Base-by-base conservation (phyloP, 768 basidiomycete genomes). In the Boletus tomentosulus region DNA sequence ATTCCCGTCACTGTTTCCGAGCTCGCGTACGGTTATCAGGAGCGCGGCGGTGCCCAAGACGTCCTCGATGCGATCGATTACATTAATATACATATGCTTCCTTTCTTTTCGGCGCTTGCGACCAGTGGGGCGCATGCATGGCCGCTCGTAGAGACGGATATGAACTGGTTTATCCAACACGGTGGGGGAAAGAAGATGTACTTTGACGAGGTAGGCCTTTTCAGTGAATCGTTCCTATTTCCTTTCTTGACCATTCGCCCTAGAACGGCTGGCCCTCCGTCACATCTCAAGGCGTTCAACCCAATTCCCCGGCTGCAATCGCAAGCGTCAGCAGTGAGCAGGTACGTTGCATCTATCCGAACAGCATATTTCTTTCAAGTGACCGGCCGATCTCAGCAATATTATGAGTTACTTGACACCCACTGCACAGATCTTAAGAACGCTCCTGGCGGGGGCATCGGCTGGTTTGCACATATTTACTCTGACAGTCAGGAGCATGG, bases 401-500 rank as follows among this genome's bases (percentile, higher is more conserved):
- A 89, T 62, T 89, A 74, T 56, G 67, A 68, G 19, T 66, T 90
- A 12, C 77, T 90, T 15, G 86, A 91, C 58, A 65, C 72, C 1
- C 78, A 85, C 51, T 90, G 88, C 62, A 61, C 72, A 10, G 75
- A 82, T 60, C 74, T 90, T 62, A 90, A 90, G 69, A 62, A 57
- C 0, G 78, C 79, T 25, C 56, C 69, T 28, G 78, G 78, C 3
- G 86, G 86, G 22, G 86, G 86, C 24, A 71, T 89, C 34, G 86
- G 88, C 11, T 91, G 88, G 89, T 91, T 91, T 60, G 86, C 85
- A 27, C 89, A 90, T 64, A 83, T 89, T 50, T 89, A 89, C 62
- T 82, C 83, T 2, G 89, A 89, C 62, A 55, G 68, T 55, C 77
- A 82, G 67, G 77, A 77, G 48, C 82, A 84, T 16, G 87, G 87